These are phyloP conservation scores for Lactarius deliciosus DNA, from an alignment of 768 basidiomycete genomes.

Conservation along the genomic window DNA sequence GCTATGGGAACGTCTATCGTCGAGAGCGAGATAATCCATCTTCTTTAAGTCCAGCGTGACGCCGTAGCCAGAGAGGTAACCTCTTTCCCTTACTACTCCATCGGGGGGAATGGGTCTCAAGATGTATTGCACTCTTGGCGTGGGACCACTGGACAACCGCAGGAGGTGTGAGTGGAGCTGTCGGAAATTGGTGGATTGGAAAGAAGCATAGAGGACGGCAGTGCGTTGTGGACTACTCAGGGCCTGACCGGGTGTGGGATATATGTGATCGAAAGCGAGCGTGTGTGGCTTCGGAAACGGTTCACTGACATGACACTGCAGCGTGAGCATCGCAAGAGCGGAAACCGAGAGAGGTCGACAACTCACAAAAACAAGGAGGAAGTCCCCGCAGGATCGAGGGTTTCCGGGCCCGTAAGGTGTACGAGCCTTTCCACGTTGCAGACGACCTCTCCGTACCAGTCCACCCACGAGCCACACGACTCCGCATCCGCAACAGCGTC, in stretches of 20 bases:
- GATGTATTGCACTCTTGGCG: constrained; percentile 65
- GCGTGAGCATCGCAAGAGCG: constrained; percentile 7
- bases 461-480: constrained; percentile 73
- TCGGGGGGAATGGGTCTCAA: constrained; percentile 63
- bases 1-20: constrained; percentile 62
- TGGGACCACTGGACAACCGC: constrained; percentile 44
- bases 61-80: constrained; percentile 82
- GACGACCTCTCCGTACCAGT: constrained; percentile 75
- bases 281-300: constrained; percentile 46
- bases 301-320: constrained; percentile 28
- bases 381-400: constrained; percentile 43
- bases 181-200: constrained; percentile 65
- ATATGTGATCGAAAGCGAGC: constrained; percentile 78
- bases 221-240: constrained; percentile 53
- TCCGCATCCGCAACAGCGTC: constrained; percentile 31
- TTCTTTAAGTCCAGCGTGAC: constrained; percentile 93
- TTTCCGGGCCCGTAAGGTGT: constrained; percentile 51
- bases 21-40: constrained; percentile 92
- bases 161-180: constrained; percentile 67
- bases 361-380: constrained; percentile 35
- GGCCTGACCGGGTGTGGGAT: constrained; percentile 48
- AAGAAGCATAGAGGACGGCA: constrained; percentile 76
- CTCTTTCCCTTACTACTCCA: constrained; percentile 33
- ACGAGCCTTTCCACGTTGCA: constrained; percentile 65
- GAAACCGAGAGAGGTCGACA: background rate